phyloP scores from a whole-genome alignment of 2,329 filamentous ascomycete genomes.

The Cladosporium sp. region DNA sequence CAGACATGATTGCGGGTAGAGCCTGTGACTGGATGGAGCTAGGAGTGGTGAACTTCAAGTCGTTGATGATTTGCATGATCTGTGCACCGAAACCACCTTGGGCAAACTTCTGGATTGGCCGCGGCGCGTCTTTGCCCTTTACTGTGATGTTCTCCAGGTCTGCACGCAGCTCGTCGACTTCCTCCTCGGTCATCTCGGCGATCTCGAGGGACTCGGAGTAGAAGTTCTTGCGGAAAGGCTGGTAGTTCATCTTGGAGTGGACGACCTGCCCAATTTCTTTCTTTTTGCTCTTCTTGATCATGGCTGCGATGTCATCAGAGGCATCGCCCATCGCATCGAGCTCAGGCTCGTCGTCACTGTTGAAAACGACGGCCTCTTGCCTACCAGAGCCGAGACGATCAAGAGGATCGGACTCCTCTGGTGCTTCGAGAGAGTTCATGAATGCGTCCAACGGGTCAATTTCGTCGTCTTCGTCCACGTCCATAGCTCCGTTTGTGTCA shows the following conservation, averaged over 20 bases:
- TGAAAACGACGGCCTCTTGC: slow-evolving; percentile 77
- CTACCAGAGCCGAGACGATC: slow-evolving; percentile 51
- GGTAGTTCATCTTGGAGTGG: slow-evolving; percentile 82
- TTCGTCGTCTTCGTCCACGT: slow-evolving; percentile 64
- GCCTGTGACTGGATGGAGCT: slow-evolving; percentile 96
- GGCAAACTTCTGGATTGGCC: slow-evolving; percentile 94
- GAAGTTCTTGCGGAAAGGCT: slow-evolving; percentile 89
- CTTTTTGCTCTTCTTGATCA: slow-evolving; percentile 76
- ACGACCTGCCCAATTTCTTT: slow-evolving; percentile 90
- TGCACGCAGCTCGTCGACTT: slow-evolving; percentile 76
- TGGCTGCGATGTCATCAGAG: slow-evolving; percentile 65
- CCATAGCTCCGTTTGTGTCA: slow-evolving; percentile 29
- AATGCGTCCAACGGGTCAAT: slow-evolving; percentile 95
- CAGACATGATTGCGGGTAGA: slow-evolving; percentile 92
- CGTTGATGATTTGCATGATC: slow-evolving; percentile 80
- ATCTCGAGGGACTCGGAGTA: slow-evolving; percentile 89
- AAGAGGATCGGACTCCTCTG: slow-evolving; percentile 39
- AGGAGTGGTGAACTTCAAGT: slow-evolving; percentile 80
- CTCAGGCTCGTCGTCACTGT: slow-evolving; percentile 74
- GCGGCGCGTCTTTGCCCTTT: slow-evolving; percentile 81
- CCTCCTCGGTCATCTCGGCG: slow-evolving; percentile 78
- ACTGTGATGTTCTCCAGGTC: slow-evolving; percentile 97
- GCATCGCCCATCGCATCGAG: slow-evolving; percentile 65
- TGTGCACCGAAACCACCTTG: slow-evolving; percentile 89
- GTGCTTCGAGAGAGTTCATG: slow-evolving; percentile 72